A percentile compares a stretch with the other conserved stretches of the same genome.
Conservation (phyloP, 306 rosid genomes). For the Begonia fuchsioides region DNA sequence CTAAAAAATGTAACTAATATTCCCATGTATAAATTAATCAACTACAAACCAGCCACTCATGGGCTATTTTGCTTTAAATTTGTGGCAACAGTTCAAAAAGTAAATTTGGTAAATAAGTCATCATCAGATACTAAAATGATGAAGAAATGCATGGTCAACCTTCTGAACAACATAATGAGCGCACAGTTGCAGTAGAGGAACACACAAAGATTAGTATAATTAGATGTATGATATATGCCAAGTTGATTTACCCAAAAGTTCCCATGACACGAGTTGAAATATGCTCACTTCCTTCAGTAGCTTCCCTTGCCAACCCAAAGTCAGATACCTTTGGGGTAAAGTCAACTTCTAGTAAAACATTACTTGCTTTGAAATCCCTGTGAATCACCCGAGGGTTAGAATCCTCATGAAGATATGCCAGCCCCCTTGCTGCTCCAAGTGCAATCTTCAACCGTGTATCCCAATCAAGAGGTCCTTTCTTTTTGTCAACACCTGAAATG, state of each 20-base stretch:
- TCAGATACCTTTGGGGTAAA: slow-evolving; percentile 95
- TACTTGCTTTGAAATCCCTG: slow-evolving; percentile 91
- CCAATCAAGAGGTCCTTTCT: slow-evolving; percentile 71
- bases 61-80: too few species aligned
- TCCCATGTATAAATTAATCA: too few species aligned
- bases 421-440: slow-evolving; percentile 94
- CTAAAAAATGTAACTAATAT: too few species aligned
- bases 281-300: slow-evolving; percentile 77
- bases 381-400: slow-evolving; percentile 95
- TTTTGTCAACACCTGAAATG: slow-evolving; percentile 54
- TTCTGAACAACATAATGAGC: too few species aligned
- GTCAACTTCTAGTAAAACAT: slow-evolving; percentile 75
- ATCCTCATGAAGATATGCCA: slow-evolving; percentile 96
- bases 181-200: background rate
- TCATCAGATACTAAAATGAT: too few species aligned
- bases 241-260: slow-evolving; percentile 63
- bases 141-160: too few species aligned
- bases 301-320: slow-evolving; percentile 97
- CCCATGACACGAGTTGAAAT: slow-evolving; percentile 95
- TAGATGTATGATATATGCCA: background rate
- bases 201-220: slow-evolving; percentile 3
- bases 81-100: too few species aligned
- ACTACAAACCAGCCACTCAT: too few species aligned
- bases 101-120: too few species aligned
- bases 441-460: slow-evolving; percentile 86